Conservation (phyloP, 257 asterid species). For the Solanum bulbocastanum region DNA sequence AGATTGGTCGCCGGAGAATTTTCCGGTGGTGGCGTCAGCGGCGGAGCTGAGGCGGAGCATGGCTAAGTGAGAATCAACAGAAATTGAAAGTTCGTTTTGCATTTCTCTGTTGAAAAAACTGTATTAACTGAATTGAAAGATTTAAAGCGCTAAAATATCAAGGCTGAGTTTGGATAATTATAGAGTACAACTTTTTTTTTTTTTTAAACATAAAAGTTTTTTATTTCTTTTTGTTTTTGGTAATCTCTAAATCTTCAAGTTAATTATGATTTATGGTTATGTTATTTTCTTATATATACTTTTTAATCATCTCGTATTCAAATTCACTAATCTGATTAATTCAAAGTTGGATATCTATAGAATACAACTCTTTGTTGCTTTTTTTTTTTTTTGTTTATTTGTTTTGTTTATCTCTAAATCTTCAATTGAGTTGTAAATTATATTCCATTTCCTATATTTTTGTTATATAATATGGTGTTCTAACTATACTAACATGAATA, state of each 20-base stretch:
- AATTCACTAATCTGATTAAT: not conserved
- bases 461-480: not conserved
- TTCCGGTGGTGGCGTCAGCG: not conserved
- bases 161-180: not conserved
- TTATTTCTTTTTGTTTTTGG: not conserved
- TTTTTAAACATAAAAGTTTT: not conserved
- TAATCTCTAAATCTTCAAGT: not conserved
- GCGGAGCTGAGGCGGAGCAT: not conserved
- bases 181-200: not conserved
- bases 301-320: not conserved
- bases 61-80: not conserved
- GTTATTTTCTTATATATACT: not conserved
- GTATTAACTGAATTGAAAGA: not conserved
- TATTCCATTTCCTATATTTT: not conserved
- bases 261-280: no score
- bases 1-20: not conserved
- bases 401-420: not conserved
- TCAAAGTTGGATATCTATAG: not conserved
- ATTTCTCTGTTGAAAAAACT: not conserved
- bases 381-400: no score
- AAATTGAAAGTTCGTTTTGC: not conserved
- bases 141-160: not conserved
- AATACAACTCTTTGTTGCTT: not conserved
- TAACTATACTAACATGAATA: accelerated
- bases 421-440: not conserved